These are phyloP conservation scores for Trametes elegans DNA, from an alignment of 768 basidiomycete species.

Conservation along the genomic window DNA sequence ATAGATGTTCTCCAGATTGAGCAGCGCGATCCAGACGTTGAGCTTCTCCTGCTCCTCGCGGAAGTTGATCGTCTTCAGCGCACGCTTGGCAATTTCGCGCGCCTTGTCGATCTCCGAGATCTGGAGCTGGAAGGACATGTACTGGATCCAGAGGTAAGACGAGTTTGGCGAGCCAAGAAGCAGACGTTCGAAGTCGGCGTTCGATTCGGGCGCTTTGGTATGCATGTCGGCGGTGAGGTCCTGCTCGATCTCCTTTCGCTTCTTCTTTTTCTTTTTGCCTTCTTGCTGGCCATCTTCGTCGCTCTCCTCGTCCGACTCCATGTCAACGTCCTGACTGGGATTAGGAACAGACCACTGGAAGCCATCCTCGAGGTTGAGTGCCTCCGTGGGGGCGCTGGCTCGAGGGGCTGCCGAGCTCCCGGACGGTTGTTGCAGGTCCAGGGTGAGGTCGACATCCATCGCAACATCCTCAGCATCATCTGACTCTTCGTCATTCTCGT, in stretches of 20 bases:
- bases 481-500: constrained; percentile 29
- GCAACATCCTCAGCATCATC: constrained; percentile 34
- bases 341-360: constrained; percentile 67
- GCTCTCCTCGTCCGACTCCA: constrained; percentile 47
- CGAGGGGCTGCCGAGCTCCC: not conserved
- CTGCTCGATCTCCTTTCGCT: constrained; percentile 68
- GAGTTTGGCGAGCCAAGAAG: constrained; percentile 95
- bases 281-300: constrained; percentile 44
- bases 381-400: not conserved
- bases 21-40: constrained; percentile 95
- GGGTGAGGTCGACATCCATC: constrained; percentile 47
- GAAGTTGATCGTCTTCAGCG: constrained; percentile 86
- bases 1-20: constrained; percentile 93
- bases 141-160: constrained; percentile 98
- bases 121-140: constrained; percentile 98
- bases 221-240: constrained; percentile 90
- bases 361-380: constrained; percentile 52
- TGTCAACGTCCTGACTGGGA: constrained; percentile 39
- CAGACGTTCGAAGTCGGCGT: constrained; percentile 90
- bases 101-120: constrained; percentile 97
- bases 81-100: constrained; percentile 79
- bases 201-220: constrained; percentile 81
- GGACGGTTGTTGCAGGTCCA: constrained; percentile 20
- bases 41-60: constrained; percentile 94
- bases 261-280: constrained; percentile 63